Base-by-base conservation (phyloP, 2,329 filamentous ascomycete species). In the Sporothrix dimorphospora region DNA sequence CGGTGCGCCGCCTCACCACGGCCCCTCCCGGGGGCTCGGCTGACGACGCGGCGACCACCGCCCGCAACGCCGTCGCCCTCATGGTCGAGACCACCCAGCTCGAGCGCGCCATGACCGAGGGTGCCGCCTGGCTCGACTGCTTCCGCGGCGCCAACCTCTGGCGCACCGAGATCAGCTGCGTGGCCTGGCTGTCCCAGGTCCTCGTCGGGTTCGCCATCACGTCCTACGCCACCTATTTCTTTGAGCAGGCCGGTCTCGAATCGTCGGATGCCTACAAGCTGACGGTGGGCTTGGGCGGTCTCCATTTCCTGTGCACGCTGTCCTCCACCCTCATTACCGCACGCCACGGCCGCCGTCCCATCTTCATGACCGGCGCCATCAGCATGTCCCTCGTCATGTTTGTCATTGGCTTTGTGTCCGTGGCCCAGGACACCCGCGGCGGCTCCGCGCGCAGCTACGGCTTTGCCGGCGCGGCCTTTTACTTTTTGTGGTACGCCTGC, bases 11-110 rank as follows among this genome's bases (percentile, higher is more conserved):
- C 38, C 76, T 90, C 71, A 86, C 87, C 75, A 83, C 82, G 6
- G 77, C 78, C 9, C 30, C 30, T 19, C 14, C 49, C n/a, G 91
- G 89, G 0, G 87, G 91, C 72, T 94, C 95, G 21, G 19, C 42
- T 21, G 61, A 42, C 42, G 9, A 49, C 7, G 19, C 19, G 3
- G 61, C 40, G 21, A 24, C 21, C 21, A 49, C 38, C 76, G 88
- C 96, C 77, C 65, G 65, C 65, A 51, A 51, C 45, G 42, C 65
- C 45, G 65, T 67, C 27, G 42, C 65, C 16, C 65, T 67, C 65
- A 67, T 71, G 42, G 71, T 83, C 45, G 82, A 85, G 69, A 84
- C 83, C 11, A 78, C 86, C 1, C 84, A 87, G 76, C 89, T 90
- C 76, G 80, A 85, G 38, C 85, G 89, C 75, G 90, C 88, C 0